phyloP scores from a whole-genome alignment of 768 basidiomycete species.

The Inosperma sp. region DNA sequence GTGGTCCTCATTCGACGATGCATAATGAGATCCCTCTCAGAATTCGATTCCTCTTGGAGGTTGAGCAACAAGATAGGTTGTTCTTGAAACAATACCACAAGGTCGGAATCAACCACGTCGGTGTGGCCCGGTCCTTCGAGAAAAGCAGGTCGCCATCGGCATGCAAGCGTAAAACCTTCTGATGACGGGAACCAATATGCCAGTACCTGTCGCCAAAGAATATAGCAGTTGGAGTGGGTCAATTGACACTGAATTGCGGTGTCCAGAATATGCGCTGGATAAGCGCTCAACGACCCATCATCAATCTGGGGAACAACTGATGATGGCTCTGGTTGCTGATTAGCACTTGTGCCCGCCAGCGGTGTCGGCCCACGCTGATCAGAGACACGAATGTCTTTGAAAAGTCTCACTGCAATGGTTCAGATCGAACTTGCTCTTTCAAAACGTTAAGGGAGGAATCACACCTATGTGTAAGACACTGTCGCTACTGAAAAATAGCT shows the following conservation, averaged over 20 bases:
- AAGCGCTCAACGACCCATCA: neutral
- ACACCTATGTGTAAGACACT: neutral
- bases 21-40: neutral
- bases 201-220: conserved; percentile 17
- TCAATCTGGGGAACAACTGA: neutral
- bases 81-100: conserved; percentile 11
- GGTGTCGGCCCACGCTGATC: neutral
- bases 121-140: neutral
- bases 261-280: conserved; percentile 13
- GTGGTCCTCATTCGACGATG: conserved; percentile 1
- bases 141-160: conserved; percentile 11
- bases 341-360: neutral
- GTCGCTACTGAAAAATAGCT: too few relatives aligned
- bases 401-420: neutral
- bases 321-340: neutral
- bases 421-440: neutral
- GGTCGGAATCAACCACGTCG: too few relatives aligned
- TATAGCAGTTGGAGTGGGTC: conserved; percentile 1
- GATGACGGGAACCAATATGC: conserved; percentile 18
- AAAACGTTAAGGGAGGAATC: neutral
- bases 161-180: conserved; percentile 12
- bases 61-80: conserved; percentile 14
- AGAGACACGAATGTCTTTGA: neutral
- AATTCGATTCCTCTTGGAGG: conserved; percentile 3
- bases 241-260: neutral